Evolutionary conservation across 345 rosid genomes (phyloP).

Genomic region (Populus tremula): DNA sequence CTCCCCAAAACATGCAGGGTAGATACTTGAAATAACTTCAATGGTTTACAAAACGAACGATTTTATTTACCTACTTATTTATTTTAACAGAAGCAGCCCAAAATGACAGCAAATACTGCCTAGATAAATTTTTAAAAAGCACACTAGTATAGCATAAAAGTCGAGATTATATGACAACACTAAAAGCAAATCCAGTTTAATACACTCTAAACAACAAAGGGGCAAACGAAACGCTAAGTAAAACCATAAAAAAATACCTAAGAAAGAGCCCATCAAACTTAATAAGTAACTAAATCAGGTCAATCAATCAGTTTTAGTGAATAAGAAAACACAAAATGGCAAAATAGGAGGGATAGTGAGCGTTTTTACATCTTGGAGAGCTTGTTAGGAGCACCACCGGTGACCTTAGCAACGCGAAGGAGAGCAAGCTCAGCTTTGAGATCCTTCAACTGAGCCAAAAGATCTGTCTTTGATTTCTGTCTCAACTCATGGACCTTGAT

Average conservation of each 20-base stretch:
- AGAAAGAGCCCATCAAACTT: not conserved
- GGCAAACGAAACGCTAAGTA: not conserved
- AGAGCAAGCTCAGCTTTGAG: slow-evolving; percentile 64
- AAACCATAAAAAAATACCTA: not conserved
- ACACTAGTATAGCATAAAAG: not conserved
- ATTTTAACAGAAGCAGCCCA: not conserved
- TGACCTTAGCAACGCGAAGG: slow-evolving; percentile 72
- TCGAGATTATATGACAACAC: not conserved
- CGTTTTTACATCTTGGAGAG: slow-evolving; percentile 54
- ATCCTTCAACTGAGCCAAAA: slow-evolving; percentile 57
- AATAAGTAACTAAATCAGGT: not conserved
- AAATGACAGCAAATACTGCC: not conserved
- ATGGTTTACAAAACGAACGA: not conserved
- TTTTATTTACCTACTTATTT: not conserved
- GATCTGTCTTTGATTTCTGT: slow-evolving; percentile 52
- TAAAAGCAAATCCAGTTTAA: not conserved
- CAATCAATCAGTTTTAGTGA: not conserved
- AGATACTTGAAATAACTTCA: not conserved
- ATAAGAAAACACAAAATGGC: not conserved
- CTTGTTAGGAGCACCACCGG: slow-evolving; percentile 73
- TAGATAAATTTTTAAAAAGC: not conserved
- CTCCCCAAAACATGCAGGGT: not conserved
- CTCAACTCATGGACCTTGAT: slow-evolving; percentile 70
- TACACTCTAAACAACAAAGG: not conserved
- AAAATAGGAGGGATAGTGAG: not conserved